Conservation (phyloP, 75 land plant species). For the Cupressus sempervirens region DNA sequence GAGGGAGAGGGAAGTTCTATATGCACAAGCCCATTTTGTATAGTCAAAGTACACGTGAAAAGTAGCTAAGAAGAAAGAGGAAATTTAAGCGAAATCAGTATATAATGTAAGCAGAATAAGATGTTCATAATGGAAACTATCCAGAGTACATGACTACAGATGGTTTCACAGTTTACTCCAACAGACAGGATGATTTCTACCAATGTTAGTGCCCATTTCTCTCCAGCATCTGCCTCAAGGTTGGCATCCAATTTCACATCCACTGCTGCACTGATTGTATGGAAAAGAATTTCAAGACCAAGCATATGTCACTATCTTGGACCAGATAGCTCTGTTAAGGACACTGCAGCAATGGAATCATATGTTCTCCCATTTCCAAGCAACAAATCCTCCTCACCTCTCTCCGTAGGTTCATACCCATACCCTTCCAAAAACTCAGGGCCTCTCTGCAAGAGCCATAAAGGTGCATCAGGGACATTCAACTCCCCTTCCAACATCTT, state of each 20-base stretch:
- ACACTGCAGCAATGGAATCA: background rate
- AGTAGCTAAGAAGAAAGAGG: no score
- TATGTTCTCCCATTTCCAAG: background rate
- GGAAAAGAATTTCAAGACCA: background rate
- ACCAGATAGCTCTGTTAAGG: background rate
- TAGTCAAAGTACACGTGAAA: no score
- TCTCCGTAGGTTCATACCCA: background rate
- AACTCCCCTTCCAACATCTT: constrained; percentile 30
- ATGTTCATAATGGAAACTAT: background rate
- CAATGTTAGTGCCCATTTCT: background rate
- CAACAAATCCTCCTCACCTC: background rate
- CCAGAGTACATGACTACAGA: background rate
- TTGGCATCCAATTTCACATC: background rate
- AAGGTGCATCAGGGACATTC: constrained; percentile 14
- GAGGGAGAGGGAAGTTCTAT: no score
- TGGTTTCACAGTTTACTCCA: background rate
- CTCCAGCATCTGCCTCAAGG: background rate
- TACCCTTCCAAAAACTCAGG: constrained; percentile 10
- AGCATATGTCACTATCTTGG: background rate
- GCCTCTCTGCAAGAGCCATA: constrained; percentile 9
- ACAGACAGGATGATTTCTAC: background rate
- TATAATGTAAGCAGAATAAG: background rate
- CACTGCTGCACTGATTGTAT: background rate
- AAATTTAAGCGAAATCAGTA: background rate
- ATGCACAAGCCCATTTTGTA: no score